Conservation (phyloP, 176 grass and related monocot genomes). For the Saccharum officinarum region DNA sequence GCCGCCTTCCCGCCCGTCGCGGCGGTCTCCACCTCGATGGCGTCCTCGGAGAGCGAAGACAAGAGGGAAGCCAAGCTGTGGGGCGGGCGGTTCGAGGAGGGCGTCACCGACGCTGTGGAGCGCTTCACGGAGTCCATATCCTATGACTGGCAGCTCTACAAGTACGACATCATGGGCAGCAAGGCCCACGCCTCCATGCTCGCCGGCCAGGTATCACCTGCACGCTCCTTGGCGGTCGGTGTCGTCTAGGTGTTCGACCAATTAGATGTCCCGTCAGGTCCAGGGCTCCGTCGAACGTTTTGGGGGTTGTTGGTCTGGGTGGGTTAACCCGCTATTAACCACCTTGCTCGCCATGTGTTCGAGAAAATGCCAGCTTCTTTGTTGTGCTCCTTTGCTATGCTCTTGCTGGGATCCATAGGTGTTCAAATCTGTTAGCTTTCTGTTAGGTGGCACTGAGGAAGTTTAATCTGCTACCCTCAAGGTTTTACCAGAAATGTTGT, state of each 20-base stretch:
- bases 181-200: slow-evolving; percentile 95
- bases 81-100: slow-evolving; percentile 83
- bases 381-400: not conserved
- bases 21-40: slow-evolving; percentile 34
- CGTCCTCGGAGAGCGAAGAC: slow-evolving; percentile 40
- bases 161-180: slow-evolving; percentile 95
- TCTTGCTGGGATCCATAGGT: not conserved
- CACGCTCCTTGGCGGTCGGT: not conserved
- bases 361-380: slow-evolving; percentile 32
- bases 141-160: slow-evolving; percentile 92
- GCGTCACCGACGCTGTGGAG: slow-evolving; percentile 71
- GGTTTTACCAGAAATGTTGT: not conserved
- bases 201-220: slow-evolving; percentile 54
- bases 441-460: not conserved
- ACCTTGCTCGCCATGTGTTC: slow-evolving; percentile 22
- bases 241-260: not conserved
- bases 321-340: not conserved
- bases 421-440: not conserved
- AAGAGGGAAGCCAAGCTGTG: slow-evolving; percentile 69
- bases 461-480: not conserved
- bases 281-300: not conserved
- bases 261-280: not conserved
- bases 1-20: slow-evolving; percentile 12
- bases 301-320: not conserved
- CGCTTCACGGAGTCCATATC: slow-evolving; percentile 90